These are phyloP conservation scores for Clathrospora elynae DNA, from an alignment of 2,329 filamentous ascomycete species.

Conservation along the genomic window DNA sequence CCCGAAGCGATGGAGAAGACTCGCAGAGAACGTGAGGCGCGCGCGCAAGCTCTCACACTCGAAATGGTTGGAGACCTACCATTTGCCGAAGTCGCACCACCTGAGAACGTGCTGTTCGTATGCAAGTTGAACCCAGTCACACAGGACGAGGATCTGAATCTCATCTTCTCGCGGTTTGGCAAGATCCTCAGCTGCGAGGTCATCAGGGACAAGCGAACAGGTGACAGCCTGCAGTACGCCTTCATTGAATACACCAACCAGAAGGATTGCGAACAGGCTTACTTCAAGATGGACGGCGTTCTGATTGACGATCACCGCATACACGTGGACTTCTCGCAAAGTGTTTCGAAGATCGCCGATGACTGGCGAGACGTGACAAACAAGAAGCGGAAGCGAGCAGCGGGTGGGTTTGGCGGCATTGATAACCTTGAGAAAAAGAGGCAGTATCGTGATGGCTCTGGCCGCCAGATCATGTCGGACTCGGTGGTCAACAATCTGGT, in stretches of 20 bases:
- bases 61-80: conserved; percentile 98
- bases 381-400: conserved; percentile 69
- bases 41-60: conserved; percentile 89
- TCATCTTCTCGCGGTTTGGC: conserved; percentile 97
- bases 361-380: conserved; percentile 88
- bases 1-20: conserved; percentile 79
- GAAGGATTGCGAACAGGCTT: conserved; percentile 89
- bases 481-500: conserved; percentile 42
- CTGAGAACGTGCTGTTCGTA: conserved; percentile 96
- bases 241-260: conserved; percentile 98
- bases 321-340: conserved; percentile 98
- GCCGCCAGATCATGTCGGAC: conserved; percentile 38
- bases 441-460: conserved; percentile 66
- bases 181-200: conserved; percentile 95
- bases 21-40: conserved; percentile 85
- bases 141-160: conserved; percentile 87
- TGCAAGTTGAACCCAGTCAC: conserved; percentile 99
- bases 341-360: conserved; percentile 82
- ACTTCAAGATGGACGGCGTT: conserved; percentile 98
- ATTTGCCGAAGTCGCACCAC: conserved; percentile 95
- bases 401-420: conserved; percentile 86
- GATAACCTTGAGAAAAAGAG: conserved; percentile 84
- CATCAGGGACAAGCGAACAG: conserved; percentile 89
- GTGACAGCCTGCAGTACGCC: conserved; percentile 94
- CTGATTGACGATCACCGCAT: conserved; percentile 97